phyloP scores from a whole-genome alignment of 345 rosid genomes.

The Hypericum perforatum region DNA sequence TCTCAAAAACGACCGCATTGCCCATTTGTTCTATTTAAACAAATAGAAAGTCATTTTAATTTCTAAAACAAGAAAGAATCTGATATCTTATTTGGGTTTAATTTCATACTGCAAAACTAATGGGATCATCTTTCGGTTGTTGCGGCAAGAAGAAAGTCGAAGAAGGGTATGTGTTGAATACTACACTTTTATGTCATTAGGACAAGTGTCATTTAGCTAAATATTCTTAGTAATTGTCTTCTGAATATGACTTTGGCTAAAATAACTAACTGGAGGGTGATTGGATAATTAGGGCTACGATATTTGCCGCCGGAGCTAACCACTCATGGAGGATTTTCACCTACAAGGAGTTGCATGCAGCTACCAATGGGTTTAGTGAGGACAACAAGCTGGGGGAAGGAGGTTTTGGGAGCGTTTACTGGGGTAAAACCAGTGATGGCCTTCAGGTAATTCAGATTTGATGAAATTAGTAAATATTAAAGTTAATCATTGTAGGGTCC shows the following conservation, averaged over 20 bases:
- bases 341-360: slow-evolving; percentile 50
- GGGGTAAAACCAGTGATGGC: slow-evolving; percentile 66
- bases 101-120: slow-evolving; percentile 16
- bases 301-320: slow-evolving; percentile 16
- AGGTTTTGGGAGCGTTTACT: slow-evolving; percentile 58
- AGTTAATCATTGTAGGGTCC: no score
- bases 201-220: no score
- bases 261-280: no score
- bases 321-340: slow-evolving; percentile 62
- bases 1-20: no score
- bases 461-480: no score
- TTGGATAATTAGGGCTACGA: slow-evolving; percentile 1
- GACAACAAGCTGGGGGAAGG: slow-evolving; percentile 38
- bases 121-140: slow-evolving; percentile 49
- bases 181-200: no score
- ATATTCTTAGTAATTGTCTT: no score
- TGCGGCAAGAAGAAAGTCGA: slow-evolving; percentile 37
- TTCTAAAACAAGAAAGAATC: no score
- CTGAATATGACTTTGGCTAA: no score
- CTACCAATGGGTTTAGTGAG: slow-evolving; percentile 64
- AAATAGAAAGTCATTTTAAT: no score
- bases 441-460: slow-evolving; percentile 32
- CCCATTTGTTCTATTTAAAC: no score
- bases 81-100: no score
- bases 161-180: slow-evolving; percentile 27